Evolutionary conservation across 2,329 filamentous ascomycete species (phyloP).

Genomic region (Acarospora socialis): DNA sequence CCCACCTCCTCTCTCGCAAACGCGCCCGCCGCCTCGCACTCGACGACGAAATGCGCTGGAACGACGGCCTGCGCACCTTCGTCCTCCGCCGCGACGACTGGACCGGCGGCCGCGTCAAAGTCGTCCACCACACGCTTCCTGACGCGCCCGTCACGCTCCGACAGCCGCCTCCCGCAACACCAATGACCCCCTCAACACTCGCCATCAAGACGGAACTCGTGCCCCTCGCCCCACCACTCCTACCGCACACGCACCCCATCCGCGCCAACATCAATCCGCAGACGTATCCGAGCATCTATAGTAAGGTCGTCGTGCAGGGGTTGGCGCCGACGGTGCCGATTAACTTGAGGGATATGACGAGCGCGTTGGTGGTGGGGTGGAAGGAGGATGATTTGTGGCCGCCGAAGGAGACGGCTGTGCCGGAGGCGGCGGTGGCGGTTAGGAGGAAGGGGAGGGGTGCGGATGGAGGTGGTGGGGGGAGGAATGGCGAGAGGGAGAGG

Average conservation of each 20-base stretch:
- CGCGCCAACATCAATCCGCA: slow-evolving; percentile 60
- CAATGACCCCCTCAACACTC: slow-evolving; percentile 31
- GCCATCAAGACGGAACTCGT: slow-evolving; percentile 37
- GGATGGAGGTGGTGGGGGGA: slow-evolving; percentile 2
- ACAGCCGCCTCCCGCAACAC: slow-evolving; percentile 24
- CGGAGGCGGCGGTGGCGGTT: slow-evolving; percentile 12
- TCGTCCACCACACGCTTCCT: slow-evolving; percentile 12
- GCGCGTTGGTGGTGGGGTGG: slow-evolving; percentile 77
- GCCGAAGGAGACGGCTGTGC: slow-evolving; percentile 40
- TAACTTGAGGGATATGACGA: slow-evolving; percentile 68
- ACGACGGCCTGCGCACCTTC: slow-evolving; percentile 69
- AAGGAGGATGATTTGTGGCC: slow-evolving; percentile 91
- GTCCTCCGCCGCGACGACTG: slow-evolving; percentile 64
- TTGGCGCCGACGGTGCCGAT: slow-evolving; percentile 78
- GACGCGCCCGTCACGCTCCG: slow-evolving; percentile 1
- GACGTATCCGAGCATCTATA: slow-evolving; percentile 72
- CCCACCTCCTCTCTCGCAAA: slow-evolving; percentile 34
- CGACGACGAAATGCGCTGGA: slow-evolving; percentile 58
- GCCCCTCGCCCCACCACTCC: slow-evolving; percentile 57
- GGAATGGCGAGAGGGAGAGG: neutral
- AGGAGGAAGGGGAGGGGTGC: slow-evolving; percentile 1
- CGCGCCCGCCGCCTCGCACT: slow-evolving; percentile 43
- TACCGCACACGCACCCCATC: slow-evolving; percentile 61
- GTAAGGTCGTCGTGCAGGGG: slow-evolving; percentile 68
- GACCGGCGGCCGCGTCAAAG: slow-evolving; percentile 46